phyloP scores from a whole-genome alignment of 73 alveolate genomes.

The Tetrahymena elliotti region DNA sequence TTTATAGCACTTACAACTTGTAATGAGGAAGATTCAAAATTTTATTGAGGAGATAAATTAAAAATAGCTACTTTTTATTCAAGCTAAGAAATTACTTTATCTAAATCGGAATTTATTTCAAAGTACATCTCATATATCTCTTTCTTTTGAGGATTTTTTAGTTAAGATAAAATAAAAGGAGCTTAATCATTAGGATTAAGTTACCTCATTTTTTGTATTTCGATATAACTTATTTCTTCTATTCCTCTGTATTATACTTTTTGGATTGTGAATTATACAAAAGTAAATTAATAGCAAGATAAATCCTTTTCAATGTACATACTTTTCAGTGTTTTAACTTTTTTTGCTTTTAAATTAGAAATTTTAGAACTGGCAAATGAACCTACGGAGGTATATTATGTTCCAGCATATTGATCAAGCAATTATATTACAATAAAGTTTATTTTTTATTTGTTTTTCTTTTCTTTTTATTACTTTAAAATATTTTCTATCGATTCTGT shows the following conservation, averaged over 20 bases:
- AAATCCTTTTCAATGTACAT: neutral
- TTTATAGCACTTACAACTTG: neutral
- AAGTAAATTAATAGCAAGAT: no score
- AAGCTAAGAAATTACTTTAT: no score
- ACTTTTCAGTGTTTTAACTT: no score
- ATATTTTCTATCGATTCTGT: neutral
- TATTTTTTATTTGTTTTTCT: no score
- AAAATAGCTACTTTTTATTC: neutral
- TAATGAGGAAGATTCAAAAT: neutral
- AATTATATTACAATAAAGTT: no score
- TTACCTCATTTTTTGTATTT: no score
- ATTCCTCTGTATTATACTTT: neutral
- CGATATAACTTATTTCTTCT: neutral
- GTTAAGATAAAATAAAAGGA: neutral
- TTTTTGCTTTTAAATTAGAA: no score
- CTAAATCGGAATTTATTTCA: neutral
- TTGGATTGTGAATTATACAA: neutral
- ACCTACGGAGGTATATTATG: neutral
- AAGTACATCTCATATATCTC: neutral
- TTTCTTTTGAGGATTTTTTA: no score
- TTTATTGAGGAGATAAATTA: no score
- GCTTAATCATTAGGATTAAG: neutral
- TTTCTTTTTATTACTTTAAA: no score
- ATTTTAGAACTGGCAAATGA: neutral
- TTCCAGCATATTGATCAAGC: neutral